These are phyloP conservation scores for Protomyces gravidus DNA, from an alignment of 1,139 yeast genomes.

Conservation along the genomic window DNA sequence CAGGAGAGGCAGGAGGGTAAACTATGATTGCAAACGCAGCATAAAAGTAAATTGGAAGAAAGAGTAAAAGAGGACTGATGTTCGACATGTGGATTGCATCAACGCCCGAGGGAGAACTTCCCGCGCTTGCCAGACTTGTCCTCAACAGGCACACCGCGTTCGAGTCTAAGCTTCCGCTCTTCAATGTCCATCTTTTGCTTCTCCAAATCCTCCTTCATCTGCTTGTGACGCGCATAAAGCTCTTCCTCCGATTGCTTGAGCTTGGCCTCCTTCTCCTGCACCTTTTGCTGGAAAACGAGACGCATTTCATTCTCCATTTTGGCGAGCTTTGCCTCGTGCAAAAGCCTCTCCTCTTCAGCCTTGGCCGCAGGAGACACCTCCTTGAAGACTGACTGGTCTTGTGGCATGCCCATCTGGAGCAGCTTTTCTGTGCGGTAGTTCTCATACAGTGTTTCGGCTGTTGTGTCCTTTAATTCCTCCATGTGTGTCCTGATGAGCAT, in stretches of 20 bases:
- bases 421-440: constrained; percentile 84
- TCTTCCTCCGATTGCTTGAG: constrained; percentile 97
- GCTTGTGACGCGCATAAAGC: constrained; percentile 89
- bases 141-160: constrained; percentile 54
- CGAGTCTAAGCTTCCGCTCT: constrained; percentile 82
- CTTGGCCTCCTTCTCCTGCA: constrained; percentile 93
- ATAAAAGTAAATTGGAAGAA: too few relatives aligned
- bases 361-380: constrained; percentile 90
- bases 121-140: constrained; percentile 58
- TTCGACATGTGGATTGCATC: not conserved
- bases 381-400: constrained; percentile 84
- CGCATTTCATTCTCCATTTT: constrained; percentile 97
- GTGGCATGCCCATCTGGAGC: constrained; percentile 77
- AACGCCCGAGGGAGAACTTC: constrained; percentile 30
- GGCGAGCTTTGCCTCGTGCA: constrained; percentile 89
- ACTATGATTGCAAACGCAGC: too few relatives aligned
- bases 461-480: constrained; percentile 89
- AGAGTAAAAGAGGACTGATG: too few relatives aligned
- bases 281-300: constrained; percentile 93
- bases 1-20: too few relatives aligned
- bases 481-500: constrained; percentile 64
- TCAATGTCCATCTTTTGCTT: constrained; percentile 85
- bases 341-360: constrained; percentile 88
- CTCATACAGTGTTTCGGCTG: constrained; percentile 74
- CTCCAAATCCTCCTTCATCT: constrained; percentile 89